A percentile compares a stretch with the other conserved stretches of the same genome.
Conservation (phyloP, 768 basidiomycete genomes). For the Mycena leptocephala region DNA sequence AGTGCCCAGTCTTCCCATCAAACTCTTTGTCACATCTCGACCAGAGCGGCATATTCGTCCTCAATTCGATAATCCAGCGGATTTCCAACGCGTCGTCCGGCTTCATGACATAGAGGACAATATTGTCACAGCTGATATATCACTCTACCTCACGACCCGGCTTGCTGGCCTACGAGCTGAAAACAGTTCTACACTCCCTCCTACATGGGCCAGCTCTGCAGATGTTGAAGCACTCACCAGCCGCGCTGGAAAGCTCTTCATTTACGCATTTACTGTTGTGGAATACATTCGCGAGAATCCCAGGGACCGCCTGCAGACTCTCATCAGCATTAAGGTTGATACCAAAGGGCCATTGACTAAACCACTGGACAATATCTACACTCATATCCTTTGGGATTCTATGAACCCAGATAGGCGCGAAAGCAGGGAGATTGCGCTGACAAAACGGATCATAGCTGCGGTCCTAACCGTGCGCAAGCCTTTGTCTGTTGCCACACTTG, state of each 20-base stretch:
- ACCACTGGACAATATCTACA: neutral
- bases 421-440: neutral
- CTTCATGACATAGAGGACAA: neutral
- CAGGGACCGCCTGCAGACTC: no score
- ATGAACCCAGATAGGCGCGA: neutral
- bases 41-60: slow-evolving; percentile 8
- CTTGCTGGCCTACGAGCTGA: neutral
- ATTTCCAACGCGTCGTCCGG: neutral
- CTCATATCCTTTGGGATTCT: neutral
- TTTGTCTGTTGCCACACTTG: neutral
- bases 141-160: neutral
- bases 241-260: neutral
- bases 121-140: slow-evolving; percentile 1
- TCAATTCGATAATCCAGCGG: neutral
- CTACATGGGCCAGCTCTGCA: neutral
- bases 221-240: neutral
- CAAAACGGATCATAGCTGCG: neutral
- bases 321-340: no score
- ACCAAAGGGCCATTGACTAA: neutral
- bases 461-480: neutral
- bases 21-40: slow-evolving; percentile 9
- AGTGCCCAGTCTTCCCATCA: neutral
- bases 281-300: no score
- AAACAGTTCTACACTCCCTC: neutral
- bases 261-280: neutral